These are phyloP conservation scores for Astrothelium subdiscretum DNA, from an alignment of 495 filamentous ascomycete species.

Conservation along the genomic window DNA sequence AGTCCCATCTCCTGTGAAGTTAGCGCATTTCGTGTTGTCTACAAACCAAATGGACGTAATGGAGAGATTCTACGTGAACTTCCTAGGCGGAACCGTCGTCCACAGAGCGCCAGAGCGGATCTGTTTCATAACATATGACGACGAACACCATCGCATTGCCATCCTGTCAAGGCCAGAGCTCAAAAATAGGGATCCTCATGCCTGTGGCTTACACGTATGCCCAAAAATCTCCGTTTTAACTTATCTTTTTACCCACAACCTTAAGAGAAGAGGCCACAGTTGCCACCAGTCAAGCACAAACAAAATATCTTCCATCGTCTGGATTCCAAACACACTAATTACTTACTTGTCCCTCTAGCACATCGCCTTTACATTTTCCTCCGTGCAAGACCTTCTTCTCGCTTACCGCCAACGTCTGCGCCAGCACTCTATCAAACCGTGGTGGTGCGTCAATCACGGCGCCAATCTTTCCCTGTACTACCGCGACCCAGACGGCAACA, in stretches of 20 bases:
- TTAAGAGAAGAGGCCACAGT: no score
- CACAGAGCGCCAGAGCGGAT: conserved; percentile 7
- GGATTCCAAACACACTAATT: neutral
- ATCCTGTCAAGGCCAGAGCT: conserved; percentile 12
- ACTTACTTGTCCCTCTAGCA: conserved; percentile 14
- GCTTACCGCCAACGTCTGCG: conserved; percentile 22
- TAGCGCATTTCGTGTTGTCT: conserved; percentile 10
- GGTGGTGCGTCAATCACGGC: conserved; percentile 39
- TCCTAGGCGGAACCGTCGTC: conserved; percentile 23
- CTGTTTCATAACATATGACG: conserved; percentile 14
- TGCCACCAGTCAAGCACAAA: no score
- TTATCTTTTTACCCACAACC: no score
- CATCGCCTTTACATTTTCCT: conserved; percentile 14
- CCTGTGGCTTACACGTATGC: conserved; percentile 12
- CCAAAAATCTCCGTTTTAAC: neutral
- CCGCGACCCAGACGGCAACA: conserved; percentile 37
- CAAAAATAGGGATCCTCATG: conserved; percentile 11
- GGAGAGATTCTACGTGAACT: conserved; percentile 27
- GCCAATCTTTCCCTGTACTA: conserved; percentile 34
- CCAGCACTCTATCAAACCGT: conserved; percentile 27
- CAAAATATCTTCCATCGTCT: no score
- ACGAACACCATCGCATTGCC: conserved; percentile 19
- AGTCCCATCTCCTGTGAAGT: conserved; percentile 6
- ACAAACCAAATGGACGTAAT: conserved; percentile 13
- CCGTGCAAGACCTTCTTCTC: conserved; percentile 13